Base-by-base conservation (phyloP, 306 rosid genomes). In the Canavalia ensiformis region DNA sequence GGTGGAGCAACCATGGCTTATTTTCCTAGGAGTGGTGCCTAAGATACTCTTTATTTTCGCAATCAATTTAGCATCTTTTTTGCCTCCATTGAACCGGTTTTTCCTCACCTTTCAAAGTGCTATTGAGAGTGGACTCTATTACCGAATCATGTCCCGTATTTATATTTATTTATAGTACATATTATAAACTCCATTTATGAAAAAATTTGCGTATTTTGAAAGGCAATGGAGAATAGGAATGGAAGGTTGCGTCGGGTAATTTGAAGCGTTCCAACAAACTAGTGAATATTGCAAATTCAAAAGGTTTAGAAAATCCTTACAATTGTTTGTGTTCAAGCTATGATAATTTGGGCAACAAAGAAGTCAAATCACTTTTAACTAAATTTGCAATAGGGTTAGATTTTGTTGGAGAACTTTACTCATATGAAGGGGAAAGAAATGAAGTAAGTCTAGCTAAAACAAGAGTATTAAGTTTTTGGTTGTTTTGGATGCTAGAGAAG, bases 291-390 rank as follows among this genome's bases (percentile, higher is more conserved):
- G 47, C 42, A 54, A 41, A 41, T 42, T 39, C 50, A 54, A 41
- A 41, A 37, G 55, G 82, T 30, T 12, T 56, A 2, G 0, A 0
- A 7, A 11, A 76, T 51, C 42, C 66, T 34, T 85, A 76, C 45
- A 56, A 47, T 1, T 85, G 83, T 44, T 2, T 85, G 33, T 59
- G 7, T 0, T 13, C 76, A n/a, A 76, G 85, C 63, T 85, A n/a
- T 33, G 65, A 56, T 29, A 11, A 81, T 63, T 59, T 76, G 50
- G 59, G 71, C 50, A 30, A 1, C 8, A 0, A 69, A 18, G 56
- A 71, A 46, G 66, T 76, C 29, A 31, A 76, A 56, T 8, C 46
- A n/a, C 45, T 81, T 0, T 71, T 81, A 13, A 45, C 49, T 0
- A 69, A 52, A 55, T 2, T 4, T 63, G 82, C 13, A 13, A 3